Conservation (phyloP, 2,329 filamentous ascomycete species). For the Fonsecaea monophora region DNA sequence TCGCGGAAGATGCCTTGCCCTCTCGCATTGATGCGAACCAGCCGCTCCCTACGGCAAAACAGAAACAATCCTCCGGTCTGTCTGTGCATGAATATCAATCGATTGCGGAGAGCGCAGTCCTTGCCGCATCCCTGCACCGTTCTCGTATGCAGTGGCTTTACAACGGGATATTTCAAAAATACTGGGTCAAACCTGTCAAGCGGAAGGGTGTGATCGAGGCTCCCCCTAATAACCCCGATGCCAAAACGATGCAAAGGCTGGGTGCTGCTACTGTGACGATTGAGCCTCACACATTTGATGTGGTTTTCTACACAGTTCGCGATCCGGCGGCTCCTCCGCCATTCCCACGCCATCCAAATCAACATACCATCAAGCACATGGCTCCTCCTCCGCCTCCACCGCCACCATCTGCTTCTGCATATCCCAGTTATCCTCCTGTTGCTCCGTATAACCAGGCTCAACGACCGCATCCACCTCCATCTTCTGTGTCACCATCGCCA, state of each 20-base stretch:
- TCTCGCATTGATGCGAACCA: conserved; percentile 60
- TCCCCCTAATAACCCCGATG: conserved; percentile 55
- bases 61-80: conserved; percentile 58
- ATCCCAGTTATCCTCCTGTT: conserved; percentile 49
- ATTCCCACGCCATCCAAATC: conserved; percentile 35
- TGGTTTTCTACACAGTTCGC: conserved; percentile 63
- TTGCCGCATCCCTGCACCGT: conserved; percentile 63
- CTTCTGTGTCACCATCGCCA: conserved; percentile 16
- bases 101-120: conserved; percentile 65
- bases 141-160: conserved; percentile 65
- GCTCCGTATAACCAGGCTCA: conserved; percentile 47
- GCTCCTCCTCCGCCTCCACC: conserved; percentile 22
- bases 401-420: not conserved
- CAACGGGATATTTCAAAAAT: conserved; percentile 62
- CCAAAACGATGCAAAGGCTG: conserved; percentile 61
- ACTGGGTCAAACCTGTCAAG: conserved; percentile 65
- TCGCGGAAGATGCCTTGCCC: conserved; percentile 55
- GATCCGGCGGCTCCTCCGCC: conserved; percentile 51
- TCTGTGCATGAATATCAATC: conserved; percentile 64
- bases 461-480: conserved; percentile 38
- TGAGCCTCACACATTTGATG: conserved; percentile 69
- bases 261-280: conserved; percentile 66
- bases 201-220: conserved; percentile 58
- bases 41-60: conserved; percentile 60
- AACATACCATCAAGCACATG: conserved; percentile 33